phyloP scores from a whole-genome alignment of 495 filamentous ascomycete species.

The Annulohypoxylon moriforme region DNA sequence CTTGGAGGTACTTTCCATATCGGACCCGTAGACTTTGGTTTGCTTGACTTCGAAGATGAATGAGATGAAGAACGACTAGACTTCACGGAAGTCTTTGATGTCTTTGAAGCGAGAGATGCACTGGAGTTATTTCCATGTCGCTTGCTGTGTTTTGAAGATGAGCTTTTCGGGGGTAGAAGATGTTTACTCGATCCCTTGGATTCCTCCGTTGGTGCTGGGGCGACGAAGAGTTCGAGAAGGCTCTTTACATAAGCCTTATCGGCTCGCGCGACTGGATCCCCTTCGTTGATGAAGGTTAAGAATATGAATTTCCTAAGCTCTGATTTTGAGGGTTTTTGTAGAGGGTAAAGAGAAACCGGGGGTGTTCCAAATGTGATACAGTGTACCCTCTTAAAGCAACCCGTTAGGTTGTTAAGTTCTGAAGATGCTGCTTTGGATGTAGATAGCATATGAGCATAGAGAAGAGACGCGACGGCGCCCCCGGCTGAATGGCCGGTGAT shows the following conservation, averaged over 20 bases:
- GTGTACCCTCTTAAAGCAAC: conserved; percentile 78
- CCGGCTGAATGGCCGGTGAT: conserved; percentile 88
- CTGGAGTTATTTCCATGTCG: conserved; percentile 44
- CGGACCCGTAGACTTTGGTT: conserved; percentile 39
- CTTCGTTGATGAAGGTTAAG: conserved; percentile 83
- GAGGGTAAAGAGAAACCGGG: conserved; percentile 75
- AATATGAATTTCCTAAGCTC: conserved; percentile 73
- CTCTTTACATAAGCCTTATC: conserved; percentile 78
- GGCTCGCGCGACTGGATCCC: conserved; percentile 80
- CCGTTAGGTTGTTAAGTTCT: conserved; percentile 73
- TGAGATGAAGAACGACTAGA: conserved; percentile 28
- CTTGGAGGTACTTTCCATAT: conserved; percentile 72
- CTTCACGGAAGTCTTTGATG: conserved; percentile 37
- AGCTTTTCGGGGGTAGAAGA: conserved; percentile 15
- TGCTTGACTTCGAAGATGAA: conserved; percentile 39
- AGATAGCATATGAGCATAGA: conserved; percentile 83
- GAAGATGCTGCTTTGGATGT: conserved; percentile 62
- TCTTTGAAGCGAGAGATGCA: conserved; percentile 47
- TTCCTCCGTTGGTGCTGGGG: conserved; percentile 63
- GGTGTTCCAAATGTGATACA: conserved; percentile 87
- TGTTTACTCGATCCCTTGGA: conserved; percentile 23
- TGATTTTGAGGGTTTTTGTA: conserved; percentile 65
- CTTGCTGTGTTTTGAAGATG: conserved; percentile 28
- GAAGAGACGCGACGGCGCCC: conserved; percentile 79
- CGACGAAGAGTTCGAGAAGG: conserved; percentile 74